Base-by-base conservation (phyloP, 2,329 filamentous ascomycete species). In the Coniochaeta sp. region DNA sequence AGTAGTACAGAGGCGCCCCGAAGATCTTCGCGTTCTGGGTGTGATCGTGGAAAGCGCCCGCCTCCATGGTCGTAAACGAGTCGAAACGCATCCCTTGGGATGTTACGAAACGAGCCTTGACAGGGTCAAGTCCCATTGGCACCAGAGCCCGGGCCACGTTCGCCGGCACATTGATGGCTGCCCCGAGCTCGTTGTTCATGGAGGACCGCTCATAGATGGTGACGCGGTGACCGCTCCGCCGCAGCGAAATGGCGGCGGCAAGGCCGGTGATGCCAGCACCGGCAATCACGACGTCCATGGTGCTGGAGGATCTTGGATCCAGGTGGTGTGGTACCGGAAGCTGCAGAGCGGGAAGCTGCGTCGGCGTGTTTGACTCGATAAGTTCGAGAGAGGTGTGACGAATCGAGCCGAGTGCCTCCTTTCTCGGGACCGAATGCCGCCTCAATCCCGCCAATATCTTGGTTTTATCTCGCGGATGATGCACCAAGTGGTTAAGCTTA, bases 151-250 rank as follows among this genome's bases (percentile, higher is more conserved):
- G 68, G 1, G 66, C 66, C 1, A 67, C 72, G 61, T 76, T 76
- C 2, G 75, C 73, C 1, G 69, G 68, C 9, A 77, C 64, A 17
- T 69, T 67, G 38, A 78, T 74, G 3, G 75, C 75, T 0, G 75
- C 75, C 7, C 75, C 75, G n/a, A 75, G 63, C 62, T 77, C 75
- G 34, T 72, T 71, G 55, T 70, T 70, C 57, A 75, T 55, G 3
- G 63, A 60, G 4, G 67, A 68, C 4, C 66, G 61, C 59, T 73
- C 71, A 52, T 64, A 60, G 12, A 71, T 63, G 4, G 67, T 67
- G 0, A 72, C 68, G n/a, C 59, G 26, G 38, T 68, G 69, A 1
- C 63, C 62, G 9, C 68, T 68, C 16, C 65, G 61, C 58, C 67
- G 66, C 2, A 71, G 66, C 6, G 68, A 66, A 9, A 73, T 65